These are phyloP conservation scores for Calonectria pseudoreteaudii DNA, from an alignment of 2,329 filamentous ascomycete genomes.

Conservation along the genomic window DNA sequence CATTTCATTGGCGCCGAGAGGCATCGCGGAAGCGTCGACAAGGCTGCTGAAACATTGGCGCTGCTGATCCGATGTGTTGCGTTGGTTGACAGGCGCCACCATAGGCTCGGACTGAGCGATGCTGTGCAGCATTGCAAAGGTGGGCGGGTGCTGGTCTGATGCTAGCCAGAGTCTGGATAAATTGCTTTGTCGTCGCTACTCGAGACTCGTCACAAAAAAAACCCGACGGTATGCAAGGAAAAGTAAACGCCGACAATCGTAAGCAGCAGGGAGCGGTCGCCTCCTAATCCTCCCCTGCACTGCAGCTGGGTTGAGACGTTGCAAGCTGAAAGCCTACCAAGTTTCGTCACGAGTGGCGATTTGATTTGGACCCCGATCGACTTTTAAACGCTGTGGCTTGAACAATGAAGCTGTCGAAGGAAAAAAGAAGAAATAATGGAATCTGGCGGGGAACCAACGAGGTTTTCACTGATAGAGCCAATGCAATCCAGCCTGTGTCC, in stretches of 20 bases:
- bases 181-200: neutral
- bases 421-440: neutral
- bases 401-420: neutral
- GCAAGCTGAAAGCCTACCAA: neutral
- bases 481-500: fast-evolving
- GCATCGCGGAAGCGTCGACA: neutral
- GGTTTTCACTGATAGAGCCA: neutral
- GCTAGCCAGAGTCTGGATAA: neutral
- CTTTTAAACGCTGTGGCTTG: neutral
- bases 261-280: neutral
- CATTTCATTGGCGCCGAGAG: neutral
- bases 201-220: too few species aligned
- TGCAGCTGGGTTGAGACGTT: neutral
- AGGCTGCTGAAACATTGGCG: neutral
- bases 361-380: neutral
- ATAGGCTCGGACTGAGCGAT: neutral
- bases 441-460: neutral
- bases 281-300: neutral
- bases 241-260: neutral
- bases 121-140: neutral
- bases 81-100: neutral
- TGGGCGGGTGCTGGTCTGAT: neutral
- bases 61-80: neutral
- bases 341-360: neutral
- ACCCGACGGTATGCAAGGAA: neutral